A percentile compares a stretch with the other conserved stretches of the same genome.
Conservation (phyloP, 129 eudicot genomes). For the Tagetes patula region DNA sequence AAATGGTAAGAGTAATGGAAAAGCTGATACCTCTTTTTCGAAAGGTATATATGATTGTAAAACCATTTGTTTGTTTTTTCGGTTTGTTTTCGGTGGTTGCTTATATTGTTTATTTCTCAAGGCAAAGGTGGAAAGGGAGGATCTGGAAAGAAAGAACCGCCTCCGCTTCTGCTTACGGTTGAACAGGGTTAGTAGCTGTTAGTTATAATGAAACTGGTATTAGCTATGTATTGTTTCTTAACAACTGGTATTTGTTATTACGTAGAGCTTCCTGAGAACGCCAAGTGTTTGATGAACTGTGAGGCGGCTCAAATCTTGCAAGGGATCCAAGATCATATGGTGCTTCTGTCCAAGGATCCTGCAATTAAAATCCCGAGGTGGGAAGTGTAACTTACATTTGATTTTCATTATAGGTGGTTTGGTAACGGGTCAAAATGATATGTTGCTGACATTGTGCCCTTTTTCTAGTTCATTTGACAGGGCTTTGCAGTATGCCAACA, state of each 20-base stretch:
- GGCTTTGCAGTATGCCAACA: constrained; percentile 75
- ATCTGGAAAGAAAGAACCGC: constrained; percentile 47
- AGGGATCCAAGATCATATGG: constrained; percentile 89
- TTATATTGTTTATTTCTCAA: constrained; percentile 21
- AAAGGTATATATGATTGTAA: constrained; percentile 31
- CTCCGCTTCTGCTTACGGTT: constrained; percentile 51
- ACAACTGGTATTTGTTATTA: not conserved
- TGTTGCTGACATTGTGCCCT: constrained; percentile 3
- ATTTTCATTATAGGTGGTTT: not conserved
- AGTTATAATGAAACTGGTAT: not conserved
- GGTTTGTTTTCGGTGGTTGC: not conserved
- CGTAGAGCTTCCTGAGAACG: constrained; percentile 70
- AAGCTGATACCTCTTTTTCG: constrained; percentile 33
- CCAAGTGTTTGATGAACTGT: constrained; percentile 75
- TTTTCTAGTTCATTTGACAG: constrained; percentile 69
- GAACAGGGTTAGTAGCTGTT: constrained; percentile 58
- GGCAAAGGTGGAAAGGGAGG: constrained; percentile 62
- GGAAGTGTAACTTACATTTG: constrained; percentile 23
- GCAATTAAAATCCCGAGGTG: constrained; percentile 77
- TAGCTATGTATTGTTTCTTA: not conserved
- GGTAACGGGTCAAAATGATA: not conserved
- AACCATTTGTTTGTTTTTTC: constrained; percentile 4
- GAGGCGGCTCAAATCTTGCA: constrained; percentile 82
- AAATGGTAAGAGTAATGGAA: constrained; percentile 53
- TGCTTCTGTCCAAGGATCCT: constrained; percentile 74